phyloP scores from a whole-genome alignment of 1,284 basidiomycete genomes.

The Apiotrichum gamsii region DNA sequence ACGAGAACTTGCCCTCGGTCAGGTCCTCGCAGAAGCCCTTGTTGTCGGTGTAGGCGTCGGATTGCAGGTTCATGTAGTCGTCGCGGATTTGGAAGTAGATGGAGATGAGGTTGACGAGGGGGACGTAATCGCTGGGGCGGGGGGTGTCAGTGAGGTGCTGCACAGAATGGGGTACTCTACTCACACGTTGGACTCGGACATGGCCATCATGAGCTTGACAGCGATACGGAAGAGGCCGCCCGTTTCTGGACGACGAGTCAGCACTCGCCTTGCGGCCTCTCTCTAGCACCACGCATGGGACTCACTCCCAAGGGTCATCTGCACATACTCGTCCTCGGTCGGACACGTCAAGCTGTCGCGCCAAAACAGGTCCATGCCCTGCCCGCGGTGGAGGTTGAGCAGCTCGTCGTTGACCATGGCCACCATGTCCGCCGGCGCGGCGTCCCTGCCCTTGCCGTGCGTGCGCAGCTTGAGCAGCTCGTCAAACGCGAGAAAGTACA shows the following conservation, averaged over 20 bases:
- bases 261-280: no score
- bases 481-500: conserved; percentile 84
- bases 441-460: conserved; percentile 17
- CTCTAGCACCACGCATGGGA: conserved; percentile 20
- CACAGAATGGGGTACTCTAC: conserved; percentile 21
- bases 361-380: conserved; percentile 93
- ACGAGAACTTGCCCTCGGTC: conserved; percentile 94
- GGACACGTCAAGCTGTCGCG: conserved; percentile 86
- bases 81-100: conserved; percentile 95
- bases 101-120: conserved; percentile 88
- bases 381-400: conserved; percentile 84
- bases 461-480: conserved; percentile 62
- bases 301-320: conserved; percentile 94
- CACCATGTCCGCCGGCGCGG: conserved; percentile 52
- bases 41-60: conserved; percentile 73
- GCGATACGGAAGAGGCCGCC: conserved; percentile 89
- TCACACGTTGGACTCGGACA: conserved; percentile 56
- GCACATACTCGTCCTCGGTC: conserved; percentile 87
- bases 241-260: conserved; percentile 61
- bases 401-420: conserved; percentile 76
- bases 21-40: conserved; percentile 95
- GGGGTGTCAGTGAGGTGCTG: no score
- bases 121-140: conserved; percentile 68
- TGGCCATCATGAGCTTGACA: conserved; percentile 92
- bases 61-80: conserved; percentile 94